Percentiles rank a stretch among this genome's conserved stretches.
These are phyloP conservation scores for Coemansia biformis DNA, from an alignment of 192 early-diverging fungal species.

Conservation along the genomic window DNA sequence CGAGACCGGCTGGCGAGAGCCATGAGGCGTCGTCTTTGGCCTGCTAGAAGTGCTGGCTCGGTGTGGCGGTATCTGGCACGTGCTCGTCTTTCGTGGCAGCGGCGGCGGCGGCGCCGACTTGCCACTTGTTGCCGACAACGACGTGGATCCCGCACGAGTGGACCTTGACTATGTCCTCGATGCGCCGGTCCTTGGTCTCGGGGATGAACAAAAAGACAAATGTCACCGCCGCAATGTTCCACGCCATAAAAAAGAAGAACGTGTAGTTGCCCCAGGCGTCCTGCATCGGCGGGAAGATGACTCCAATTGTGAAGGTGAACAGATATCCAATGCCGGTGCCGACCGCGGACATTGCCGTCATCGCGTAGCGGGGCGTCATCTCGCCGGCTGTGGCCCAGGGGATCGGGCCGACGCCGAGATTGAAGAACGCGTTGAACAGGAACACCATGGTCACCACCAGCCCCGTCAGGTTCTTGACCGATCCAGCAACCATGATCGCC, in stretches of 20 bases:
- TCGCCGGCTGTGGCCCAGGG: conserved; percentile 79
- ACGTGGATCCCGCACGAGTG: conserved; percentile 48
- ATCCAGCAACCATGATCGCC: conserved; percentile 60
- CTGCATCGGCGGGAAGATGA: conserved; percentile 59
- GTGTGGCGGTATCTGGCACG: background rate
- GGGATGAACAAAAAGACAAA: conserved; percentile 72
- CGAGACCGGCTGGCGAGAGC: too few species aligned
- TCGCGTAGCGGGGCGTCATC: conserved; percentile 68
- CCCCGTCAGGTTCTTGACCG: conserved; percentile 49
- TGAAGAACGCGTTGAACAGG: conserved; percentile 71
- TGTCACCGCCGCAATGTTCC: conserved; percentile 59
- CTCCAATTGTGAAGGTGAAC: conserved; percentile 57
- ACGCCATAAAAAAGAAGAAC: conserved; percentile 66
- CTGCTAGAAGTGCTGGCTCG: background rate
- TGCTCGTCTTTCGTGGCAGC: background rate
- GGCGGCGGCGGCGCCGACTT: conserved; percentile 25
- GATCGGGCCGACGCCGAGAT: conserved; percentile 74
- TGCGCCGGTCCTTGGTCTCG: conserved; percentile 74
- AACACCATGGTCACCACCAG: conserved; percentile 65
- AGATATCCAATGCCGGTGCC: conserved; percentile 73
- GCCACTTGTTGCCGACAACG: conserved; percentile 48
- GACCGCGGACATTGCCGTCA: conserved; percentile 63
- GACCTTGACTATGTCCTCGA: conserved; percentile 57
- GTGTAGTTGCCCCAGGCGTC: conserved; percentile 48
- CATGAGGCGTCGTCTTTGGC: too few species aligned